Conservation (phyloP, 495 filamentous ascomycete species). For the Rostrohypoxylon terebratum region DNA sequence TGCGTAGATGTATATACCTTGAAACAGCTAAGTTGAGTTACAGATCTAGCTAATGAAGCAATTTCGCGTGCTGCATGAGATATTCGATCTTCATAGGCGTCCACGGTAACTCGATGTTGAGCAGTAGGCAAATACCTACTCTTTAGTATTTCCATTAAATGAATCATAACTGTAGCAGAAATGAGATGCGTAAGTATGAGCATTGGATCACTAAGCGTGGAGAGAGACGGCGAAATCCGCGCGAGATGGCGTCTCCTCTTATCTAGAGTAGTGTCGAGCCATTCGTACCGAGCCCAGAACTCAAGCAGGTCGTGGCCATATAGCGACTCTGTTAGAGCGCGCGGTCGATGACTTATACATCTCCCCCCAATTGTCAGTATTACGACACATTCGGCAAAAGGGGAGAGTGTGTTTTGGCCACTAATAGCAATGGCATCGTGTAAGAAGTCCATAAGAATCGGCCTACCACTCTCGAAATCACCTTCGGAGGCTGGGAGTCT, state of each 20-base stretch:
- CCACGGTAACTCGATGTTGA: background rate
- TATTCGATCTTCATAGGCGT: background rate
- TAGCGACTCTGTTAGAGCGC: background rate
- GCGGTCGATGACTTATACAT: background rate
- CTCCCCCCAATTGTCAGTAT: background rate
- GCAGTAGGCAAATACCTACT: background rate
- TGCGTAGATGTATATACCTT: background rate
- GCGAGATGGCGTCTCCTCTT: background rate
- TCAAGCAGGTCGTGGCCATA: slow-evolving; percentile 4
- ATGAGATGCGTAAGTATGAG: background rate
- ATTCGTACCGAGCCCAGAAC: slow-evolving; percentile 3
- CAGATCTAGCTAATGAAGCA: background rate
- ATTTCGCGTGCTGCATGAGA: background rate
- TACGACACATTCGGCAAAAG: slow-evolving; percentile 1
- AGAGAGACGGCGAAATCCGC: background rate
- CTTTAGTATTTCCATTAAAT: background rate
- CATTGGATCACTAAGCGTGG: background rate
- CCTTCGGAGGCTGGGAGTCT: background rate
- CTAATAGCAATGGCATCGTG: slow-evolving; percentile 2
- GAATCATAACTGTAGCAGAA: background rate
- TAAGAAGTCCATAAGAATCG: background rate
- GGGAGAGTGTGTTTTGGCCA: background rate
- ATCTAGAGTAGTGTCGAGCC: background rate
- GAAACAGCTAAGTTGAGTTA: background rate
- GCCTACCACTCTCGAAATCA: background rate